Evolutionary conservation across 352 stramenopile genomes (phyloP), one percentile per base, ranked within the genome.

Genomic region (Phytopythium sindhum): DNA sequence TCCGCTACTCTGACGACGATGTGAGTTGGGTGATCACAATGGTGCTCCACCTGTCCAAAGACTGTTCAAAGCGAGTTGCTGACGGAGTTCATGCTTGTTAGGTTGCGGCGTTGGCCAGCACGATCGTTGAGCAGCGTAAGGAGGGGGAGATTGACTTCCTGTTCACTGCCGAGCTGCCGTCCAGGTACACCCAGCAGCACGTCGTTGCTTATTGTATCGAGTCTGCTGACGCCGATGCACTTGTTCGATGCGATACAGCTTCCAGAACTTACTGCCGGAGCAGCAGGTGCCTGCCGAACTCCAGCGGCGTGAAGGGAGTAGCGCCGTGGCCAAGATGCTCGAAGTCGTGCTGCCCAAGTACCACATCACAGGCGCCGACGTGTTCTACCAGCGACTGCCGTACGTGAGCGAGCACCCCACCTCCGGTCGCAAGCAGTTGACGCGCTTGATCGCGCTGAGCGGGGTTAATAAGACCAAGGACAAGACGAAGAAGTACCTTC

Each of bases 361-460:
- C 62, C 85, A 94, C 63, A 82, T 94, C 56, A 86, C 76, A 15
- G 87, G 78, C 11, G 66, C 66, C 0, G 73, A 75, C 24, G 78
- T 90, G 24, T 94, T 91, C 53, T 92, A 92, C 70, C 83, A 94
- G 69, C 80, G 82, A 11, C 66, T 91, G 37, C 85, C 85, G 19
- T 94, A 94, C 70, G 77, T 94, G 55, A 94, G 80, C 31, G 80
- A 89, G 45, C 65, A 71, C 11, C 47, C 51, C 1, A 70, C 60
- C 17, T 80, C 72, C 4, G 72, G 73, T 35, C 69, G 70, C 41
- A 90, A 90, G 69, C 77, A 80, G 42, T 50, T 94, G 52, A 91
- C 81, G 23, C 81, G 85, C 17, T 63, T 94, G 21, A 94, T 94
- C 63, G 77, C 75, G 7, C 73, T 94, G 24, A 86, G 78, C 35